phyloP scores from a whole-genome alignment of 495 filamentous ascomycete genomes.

The Parathielavia appendiculata region DNA sequence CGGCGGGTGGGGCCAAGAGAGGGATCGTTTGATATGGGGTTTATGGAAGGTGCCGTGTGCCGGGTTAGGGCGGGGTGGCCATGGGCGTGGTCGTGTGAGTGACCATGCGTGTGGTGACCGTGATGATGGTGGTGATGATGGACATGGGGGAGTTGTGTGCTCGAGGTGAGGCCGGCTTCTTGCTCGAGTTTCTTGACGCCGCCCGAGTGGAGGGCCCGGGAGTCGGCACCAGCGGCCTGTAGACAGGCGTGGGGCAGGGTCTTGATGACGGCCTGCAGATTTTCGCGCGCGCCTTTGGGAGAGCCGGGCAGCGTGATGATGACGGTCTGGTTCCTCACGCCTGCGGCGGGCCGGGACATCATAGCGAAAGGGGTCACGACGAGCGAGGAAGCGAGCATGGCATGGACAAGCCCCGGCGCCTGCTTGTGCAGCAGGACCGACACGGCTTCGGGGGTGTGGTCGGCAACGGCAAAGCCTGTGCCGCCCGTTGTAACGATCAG shows the following conservation, averaged over 20 bases:
- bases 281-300: conserved; percentile 94
- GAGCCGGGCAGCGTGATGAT: conserved; percentile 92
- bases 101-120: conserved; percentile 53
- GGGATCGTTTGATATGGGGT: conserved; percentile 73
- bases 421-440: conserved; percentile 75
- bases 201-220: conserved; percentile 70
- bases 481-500: conserved; percentile 85
- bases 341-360: conserved; percentile 93
- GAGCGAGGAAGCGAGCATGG: conserved; percentile 83
- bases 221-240: conserved; percentile 80
- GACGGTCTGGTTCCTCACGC: conserved; percentile 74
- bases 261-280: conserved; percentile 84
- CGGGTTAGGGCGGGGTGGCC: conserved; percentile 62
- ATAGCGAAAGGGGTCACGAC: conserved; percentile 92
- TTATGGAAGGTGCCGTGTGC: conserved; percentile 55
- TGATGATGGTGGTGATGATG: conserved; percentile 40
- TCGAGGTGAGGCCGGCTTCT: conserved; percentile 56
- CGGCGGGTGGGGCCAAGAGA: conserved; percentile 68
- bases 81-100: conserved; percentile 54
- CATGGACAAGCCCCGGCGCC: conserved; percentile 87
- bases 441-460: conserved; percentile 88
- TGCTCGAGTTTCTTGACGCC: conserved; percentile 79
- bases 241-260: conserved; percentile 88
- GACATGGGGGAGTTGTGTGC: conserved; percentile 10
- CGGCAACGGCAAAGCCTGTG: conserved; percentile 86